Percentiles rank a stretch among this genome's conserved stretches.
Evolutionary conservation across 1,284 basidiomycete species (phyloP).

Genomic region (Ustilago shanxiensis): DNA sequence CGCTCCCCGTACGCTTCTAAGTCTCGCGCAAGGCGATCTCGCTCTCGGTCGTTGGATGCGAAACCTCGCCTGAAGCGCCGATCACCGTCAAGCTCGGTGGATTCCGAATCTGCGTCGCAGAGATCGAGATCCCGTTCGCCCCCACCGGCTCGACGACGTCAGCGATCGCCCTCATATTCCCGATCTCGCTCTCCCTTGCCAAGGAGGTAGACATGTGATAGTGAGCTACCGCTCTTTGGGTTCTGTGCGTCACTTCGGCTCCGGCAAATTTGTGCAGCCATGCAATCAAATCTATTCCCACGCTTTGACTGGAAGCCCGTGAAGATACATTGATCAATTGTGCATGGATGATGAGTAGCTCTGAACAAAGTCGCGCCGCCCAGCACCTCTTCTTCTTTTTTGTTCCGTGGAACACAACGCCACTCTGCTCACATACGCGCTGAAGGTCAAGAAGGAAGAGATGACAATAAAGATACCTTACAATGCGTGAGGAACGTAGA

Average conservation of each 20-base stretch:
- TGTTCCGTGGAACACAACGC: no score
- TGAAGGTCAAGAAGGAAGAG: no score
- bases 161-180: constrained; percentile 28
- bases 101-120: constrained; percentile 18
- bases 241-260: background rate
- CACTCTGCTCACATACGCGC: no score
- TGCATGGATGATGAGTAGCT: no score
- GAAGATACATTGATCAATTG: no score
- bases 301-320: no score
- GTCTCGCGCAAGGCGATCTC: constrained; percentile 21
- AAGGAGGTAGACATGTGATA: background rate
- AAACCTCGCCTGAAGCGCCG: constrained; percentile 5
- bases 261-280: background rate
- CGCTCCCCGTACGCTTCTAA: constrained; percentile 17
- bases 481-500: background rate
- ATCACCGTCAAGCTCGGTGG: constrained; percentile 19
- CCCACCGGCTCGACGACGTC: constrained; percentile 1
- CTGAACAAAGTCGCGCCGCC: no score
- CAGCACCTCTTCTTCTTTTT: no score
- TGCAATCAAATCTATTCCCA: background rate
- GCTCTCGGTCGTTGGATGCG: constrained; percentile 19
- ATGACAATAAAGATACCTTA: no score
- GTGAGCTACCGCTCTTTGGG: background rate
- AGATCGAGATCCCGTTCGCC: constrained; percentile 26
- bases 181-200: constrained; percentile 23